A percentile compares a stretch with the other conserved stretches of the same genome.
Evolutionary conservation across 257 asterid genomes (phyloP).

Genomic region (Forsythia suspensa): DNA sequence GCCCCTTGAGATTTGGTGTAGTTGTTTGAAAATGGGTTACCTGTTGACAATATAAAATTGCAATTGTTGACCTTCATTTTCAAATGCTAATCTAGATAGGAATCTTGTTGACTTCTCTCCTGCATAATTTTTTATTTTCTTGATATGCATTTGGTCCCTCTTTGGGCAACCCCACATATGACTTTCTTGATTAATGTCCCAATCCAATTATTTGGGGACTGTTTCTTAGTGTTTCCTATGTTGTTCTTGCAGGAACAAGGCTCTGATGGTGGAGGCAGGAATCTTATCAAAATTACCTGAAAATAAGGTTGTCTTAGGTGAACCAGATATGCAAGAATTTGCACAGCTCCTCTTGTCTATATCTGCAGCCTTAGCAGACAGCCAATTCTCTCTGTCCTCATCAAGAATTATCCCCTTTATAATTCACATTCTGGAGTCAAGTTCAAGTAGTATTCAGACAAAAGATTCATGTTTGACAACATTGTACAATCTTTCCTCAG

Average conservation of each 20-base stretch:
- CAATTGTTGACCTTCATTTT: conserved; percentile 38
- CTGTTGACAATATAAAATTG: conserved; percentile 24
- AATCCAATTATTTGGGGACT: background rate
- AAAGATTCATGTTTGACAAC: conserved; percentile 48
- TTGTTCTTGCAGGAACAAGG: conserved; percentile 73
- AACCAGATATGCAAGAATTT: conserved; percentile 45
- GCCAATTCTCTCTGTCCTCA: conserved; percentile 26
- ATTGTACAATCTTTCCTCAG: conserved; percentile 60
- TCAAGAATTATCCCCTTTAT: conserved; percentile 37
- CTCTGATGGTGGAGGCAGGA: conserved; percentile 86
- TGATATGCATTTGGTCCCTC: conserved; percentile 21
- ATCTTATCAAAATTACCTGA: conserved; percentile 59
- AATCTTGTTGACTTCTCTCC: conserved; percentile 56
- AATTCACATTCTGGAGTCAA: conserved; percentile 36
- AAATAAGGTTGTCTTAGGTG: conserved; percentile 37
- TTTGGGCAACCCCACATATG: conserved; percentile 17
- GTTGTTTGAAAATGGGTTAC: conserved; percentile 23
- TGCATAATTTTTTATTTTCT: conserved; percentile 23
- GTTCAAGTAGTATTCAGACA: conserved; percentile 39
- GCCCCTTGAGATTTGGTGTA: conserved; percentile 17
- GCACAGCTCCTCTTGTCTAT: conserved; percentile 60
- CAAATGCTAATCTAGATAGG: conserved; percentile 29
- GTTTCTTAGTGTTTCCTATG: conserved; percentile 17
- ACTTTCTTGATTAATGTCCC: conserved; percentile 6
- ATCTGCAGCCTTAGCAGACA: conserved; percentile 46